These are phyloP conservation scores for Hypomontagnella monticulosa DNA, from an alignment of 495 filamentous ascomycete species.

Conservation along the genomic window DNA sequence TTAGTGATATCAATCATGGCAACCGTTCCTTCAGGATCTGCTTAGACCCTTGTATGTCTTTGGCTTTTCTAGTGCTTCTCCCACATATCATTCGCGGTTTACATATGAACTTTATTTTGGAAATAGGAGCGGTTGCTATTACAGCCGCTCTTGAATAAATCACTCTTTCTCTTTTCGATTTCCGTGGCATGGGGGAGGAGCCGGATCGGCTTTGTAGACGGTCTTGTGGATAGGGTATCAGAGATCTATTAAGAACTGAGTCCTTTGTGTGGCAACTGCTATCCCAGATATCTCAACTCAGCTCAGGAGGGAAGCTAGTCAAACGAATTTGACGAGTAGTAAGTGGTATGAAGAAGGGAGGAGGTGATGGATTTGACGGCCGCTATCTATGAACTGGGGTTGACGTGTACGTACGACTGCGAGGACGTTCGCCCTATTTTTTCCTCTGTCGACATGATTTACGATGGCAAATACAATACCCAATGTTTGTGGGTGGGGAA, in stretches of 20 bases:
- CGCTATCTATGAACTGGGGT: conserved; percentile 29
- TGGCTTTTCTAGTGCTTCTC: conserved; percentile 15
- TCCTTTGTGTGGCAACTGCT: neutral
- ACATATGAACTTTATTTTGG: conserved; percentile 26
- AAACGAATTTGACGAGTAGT: neutral
- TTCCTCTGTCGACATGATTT: conserved; percentile 32
- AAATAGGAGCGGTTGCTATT: neutral
- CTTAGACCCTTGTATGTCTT: conserved; percentile 11
- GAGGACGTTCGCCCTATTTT: conserved; percentile 27
- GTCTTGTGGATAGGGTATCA: neutral
- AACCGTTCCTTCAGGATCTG: neutral
- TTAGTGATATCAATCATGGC: neutral
- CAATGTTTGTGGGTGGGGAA: conserved; percentile 18
- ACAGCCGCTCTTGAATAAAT: conserved; percentile 7
- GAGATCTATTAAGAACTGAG: neutral
- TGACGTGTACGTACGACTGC: conserved; percentile 27
- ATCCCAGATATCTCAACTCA: conserved; percentile 2
- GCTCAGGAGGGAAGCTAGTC: conserved; percentile 1
- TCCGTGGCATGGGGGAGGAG: conserved; percentile 12
- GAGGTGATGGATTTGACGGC: conserved; percentile 35
- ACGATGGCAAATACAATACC: conserved; percentile 34
- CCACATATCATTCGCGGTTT: conserved; percentile 14
- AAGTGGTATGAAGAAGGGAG: conserved; percentile 2
- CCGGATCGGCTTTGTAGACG: conserved; percentile 8
- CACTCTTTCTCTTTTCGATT: conserved; percentile 12